Conservation (phyloP, 108 stramenopile genomes). For the Hondaea fermentalgiana region DNA sequence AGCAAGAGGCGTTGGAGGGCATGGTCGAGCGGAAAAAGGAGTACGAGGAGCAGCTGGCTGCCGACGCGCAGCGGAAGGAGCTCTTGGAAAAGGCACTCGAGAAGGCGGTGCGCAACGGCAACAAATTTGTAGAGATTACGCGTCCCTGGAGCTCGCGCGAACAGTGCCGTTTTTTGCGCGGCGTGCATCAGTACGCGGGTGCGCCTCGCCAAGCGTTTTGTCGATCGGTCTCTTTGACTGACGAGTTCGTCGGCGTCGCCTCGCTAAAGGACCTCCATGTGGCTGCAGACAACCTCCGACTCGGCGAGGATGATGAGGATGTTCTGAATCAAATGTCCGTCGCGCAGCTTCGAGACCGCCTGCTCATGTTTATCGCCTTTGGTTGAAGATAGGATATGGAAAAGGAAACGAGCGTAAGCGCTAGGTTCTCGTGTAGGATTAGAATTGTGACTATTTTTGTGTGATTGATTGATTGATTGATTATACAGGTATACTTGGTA, state of each 20-base stretch:
- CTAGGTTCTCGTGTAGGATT: too few species aligned
- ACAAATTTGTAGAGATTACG: neutral
- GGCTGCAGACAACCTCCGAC: neutral
- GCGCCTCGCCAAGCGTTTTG: neutral
- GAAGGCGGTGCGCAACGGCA: neutral
- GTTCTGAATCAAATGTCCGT: neutral
- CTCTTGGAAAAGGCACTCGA: neutral
- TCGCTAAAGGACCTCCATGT: neutral
- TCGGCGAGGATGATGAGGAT: neutral
- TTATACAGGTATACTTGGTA: too few species aligned
- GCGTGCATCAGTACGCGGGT: neutral
- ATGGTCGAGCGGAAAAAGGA: neutral
- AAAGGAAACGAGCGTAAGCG: too few species aligned
- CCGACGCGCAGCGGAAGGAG: neutral
- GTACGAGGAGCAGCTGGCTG: neutral
- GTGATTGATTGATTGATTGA: too few species aligned
- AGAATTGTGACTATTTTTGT: too few species aligned
- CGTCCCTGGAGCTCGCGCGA: neutral
- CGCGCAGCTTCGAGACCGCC: neutral
- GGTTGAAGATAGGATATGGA: neutral
- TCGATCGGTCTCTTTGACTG: neutral
- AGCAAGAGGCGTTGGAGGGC: neutral
- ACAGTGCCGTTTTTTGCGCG: neutral
- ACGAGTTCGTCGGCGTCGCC: neutral
- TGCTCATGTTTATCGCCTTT: slow-evolving; percentile 1